Conservation (phyloP, 2,329 filamentous ascomycete species). For the Tetracladium maxilliforme region DNA sequence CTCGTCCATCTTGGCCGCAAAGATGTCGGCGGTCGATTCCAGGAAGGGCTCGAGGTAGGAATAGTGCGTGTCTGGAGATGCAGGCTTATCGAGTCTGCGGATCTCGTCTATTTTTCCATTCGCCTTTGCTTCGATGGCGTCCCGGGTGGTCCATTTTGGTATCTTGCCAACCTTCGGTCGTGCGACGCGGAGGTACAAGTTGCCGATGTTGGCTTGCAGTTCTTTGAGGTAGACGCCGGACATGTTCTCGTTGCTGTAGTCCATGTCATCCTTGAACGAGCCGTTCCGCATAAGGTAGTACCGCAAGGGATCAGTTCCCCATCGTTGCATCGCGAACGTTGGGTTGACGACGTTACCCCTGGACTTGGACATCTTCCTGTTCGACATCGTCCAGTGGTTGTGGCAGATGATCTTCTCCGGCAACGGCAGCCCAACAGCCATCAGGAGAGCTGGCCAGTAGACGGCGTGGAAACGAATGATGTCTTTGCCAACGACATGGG, state of each 20-base stretch:
- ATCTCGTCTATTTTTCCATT: conserved; percentile 7
- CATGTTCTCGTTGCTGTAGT: conserved; percentile 72
- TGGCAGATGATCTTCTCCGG: conserved; percentile 76
- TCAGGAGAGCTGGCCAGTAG: conserved; percentile 94
- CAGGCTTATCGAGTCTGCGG: background rate
- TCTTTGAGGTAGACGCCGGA: conserved; percentile 65
- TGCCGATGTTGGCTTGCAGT: conserved; percentile 66
- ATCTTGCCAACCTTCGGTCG: conserved; percentile 45
- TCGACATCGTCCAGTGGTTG: conserved; percentile 88
- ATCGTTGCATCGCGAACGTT: conserved; percentile 79
- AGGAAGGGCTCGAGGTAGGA: no score
- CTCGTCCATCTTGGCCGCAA: background rate
- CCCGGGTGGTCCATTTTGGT: conserved; percentile 58
- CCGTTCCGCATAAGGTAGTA: conserved; percentile 80
- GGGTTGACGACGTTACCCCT: conserved; percentile 92
- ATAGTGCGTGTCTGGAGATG: no score
- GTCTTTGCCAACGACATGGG: conserved; percentile 92
- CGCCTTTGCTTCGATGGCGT: conserved; percentile 31
- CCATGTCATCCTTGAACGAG: conserved; percentile 60
- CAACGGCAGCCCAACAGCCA: conserved; percentile 69
- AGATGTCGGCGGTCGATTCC: no score
- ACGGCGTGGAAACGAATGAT: conserved; percentile 93
- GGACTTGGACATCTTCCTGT: conserved; percentile 92
- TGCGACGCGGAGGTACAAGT: conserved; percentile 59
- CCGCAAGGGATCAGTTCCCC: conserved; percentile 74